Conservation (phyloP, 2,329 filamentous ascomycete genomes). For the Monilinia laxa region DNA sequence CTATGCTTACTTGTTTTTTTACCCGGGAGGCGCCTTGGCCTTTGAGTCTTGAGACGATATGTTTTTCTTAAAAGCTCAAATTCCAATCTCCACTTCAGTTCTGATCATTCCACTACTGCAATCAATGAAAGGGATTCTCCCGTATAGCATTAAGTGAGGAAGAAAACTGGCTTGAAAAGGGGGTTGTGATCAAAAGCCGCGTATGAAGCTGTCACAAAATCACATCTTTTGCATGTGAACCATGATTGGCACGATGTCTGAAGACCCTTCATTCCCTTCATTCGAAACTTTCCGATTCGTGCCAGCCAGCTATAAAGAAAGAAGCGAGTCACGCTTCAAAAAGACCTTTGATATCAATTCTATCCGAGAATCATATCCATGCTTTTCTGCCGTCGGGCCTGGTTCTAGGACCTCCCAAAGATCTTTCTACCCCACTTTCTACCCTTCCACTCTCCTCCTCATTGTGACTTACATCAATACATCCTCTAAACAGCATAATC, state of each 20-base stretch:
- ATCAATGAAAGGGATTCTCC: background rate
- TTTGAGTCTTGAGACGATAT: background rate
- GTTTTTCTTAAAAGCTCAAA: background rate
- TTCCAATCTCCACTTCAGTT: conserved; percentile 4
- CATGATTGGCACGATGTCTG: conserved; percentile 9
- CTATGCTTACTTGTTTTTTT: background rate
- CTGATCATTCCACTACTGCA: background rate
- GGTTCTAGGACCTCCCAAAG: conserved; percentile 7
- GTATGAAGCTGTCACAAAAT: conserved; percentile 2
- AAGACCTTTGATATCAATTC: background rate
- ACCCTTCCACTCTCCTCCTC: conserved; percentile 7
- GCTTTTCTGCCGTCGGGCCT: conserved; percentile 10
- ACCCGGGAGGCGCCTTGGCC: background rate
- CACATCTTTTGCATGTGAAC: background rate
- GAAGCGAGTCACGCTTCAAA: background rate
- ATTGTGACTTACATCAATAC: conserved; percentile 2
- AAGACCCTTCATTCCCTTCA: conserved; percentile 5
- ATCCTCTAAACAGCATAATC: conserved; percentile 1
- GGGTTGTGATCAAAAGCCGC: conserved; percentile 10
- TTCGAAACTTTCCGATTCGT: background rate
- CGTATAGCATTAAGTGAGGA: background rate
- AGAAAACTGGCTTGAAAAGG: background rate
- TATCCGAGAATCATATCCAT: background rate
- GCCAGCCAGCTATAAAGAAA: background rate
- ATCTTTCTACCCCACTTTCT: background rate